Evolutionary conservation across 2,329 filamentous ascomycete species (phyloP), one percentile per base, ranked within the genome.

Genomic region (Epichloe sp.): DNA sequence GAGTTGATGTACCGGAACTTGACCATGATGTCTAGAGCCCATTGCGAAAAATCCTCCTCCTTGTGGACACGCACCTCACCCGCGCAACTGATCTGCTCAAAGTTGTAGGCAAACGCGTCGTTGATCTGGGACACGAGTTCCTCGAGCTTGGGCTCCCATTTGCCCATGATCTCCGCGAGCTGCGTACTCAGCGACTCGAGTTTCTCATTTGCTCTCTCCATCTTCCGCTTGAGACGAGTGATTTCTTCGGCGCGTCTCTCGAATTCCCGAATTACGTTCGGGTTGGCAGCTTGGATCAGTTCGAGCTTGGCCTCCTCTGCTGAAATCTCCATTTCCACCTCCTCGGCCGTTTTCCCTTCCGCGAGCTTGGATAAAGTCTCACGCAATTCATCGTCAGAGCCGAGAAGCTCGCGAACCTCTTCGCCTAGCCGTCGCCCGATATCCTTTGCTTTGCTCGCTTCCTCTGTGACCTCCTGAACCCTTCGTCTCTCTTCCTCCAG

Each of bases 21-120:
- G 65, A 98, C 93, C 66, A 85, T 84, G 63, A 98, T 94, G 64
- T 95, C 84, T 54, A 98, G 84, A 1, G 88, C 83, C 93, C 93
- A 98, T 54, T 86, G 80, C 52, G 94, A 88, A 68, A 97, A 98
- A 63, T 97, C 88, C 21, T 88, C 85, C 57, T 89, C 86, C 66
- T 97, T 97, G 72, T 90, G 78, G 4, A 98, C 75, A 54, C 77
- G 77, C 4, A 98, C 89, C 67, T 97, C 87, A 37, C 93, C 93
- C 5, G 90, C 90, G 65, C 93, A 97, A 57, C 84, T 88, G 63
- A 98, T 97, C 64, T 91, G 85, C 61, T 88, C 81, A 65, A 98
- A 97, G 61, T 95, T 97, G 65, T 91, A 85, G 5, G 85, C 82
- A 66, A 98, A 98, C 0, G 90, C 90, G 47, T 88, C 81, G 63